A percentile compares a stretch with the other conserved stretches of the same genome.
Conservation (phyloP, 2,329 filamentous ascomycete genomes). For the Fonsecaea monophora region DNA sequence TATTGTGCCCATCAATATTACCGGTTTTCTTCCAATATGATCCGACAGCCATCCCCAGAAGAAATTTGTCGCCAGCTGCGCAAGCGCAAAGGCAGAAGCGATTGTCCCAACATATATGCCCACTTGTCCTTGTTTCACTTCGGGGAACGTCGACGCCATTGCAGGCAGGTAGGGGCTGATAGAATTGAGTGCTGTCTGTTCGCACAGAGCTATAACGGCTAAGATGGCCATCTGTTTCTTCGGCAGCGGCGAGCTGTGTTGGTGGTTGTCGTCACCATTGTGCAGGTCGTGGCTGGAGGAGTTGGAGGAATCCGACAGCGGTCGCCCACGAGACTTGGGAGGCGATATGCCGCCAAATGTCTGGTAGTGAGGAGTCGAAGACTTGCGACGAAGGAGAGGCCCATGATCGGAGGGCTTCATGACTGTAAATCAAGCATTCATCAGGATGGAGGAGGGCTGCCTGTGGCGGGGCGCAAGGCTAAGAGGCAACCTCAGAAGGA, state of each 20-base stretch:
- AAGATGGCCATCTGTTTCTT: conserved; percentile 81
- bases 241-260: conserved; percentile 71
- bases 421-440: conserved; percentile 20
- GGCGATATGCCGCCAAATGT: conserved; percentile 57
- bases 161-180: conserved; percentile 93
- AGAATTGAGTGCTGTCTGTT: conserved; percentile 96
- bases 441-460: conserved; percentile 7
- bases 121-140: conserved; percentile 72
- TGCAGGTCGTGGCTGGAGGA: conserved; percentile 47
- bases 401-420: conserved; percentile 41
- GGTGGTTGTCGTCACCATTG: conserved; percentile 41
- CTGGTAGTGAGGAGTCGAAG: conserved; percentile 56
- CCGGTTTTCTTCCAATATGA: conserved; percentile 78
- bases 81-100: conserved; percentile 88
- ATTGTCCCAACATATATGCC: conserved; percentile 90
- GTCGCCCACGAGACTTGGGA: conserved; percentile 53
- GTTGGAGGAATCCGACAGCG: conserved; percentile 51
- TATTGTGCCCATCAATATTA: conserved; percentile 81
- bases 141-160: conserved; percentile 87
- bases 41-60: conserved; percentile 88
- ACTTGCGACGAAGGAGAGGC: conserved; percentile 48
- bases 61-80: conserved; percentile 91
- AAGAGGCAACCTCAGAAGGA: background rate
- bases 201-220: conserved; percentile 85
- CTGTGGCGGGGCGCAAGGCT: conserved; percentile 4